Evolutionary conservation across 345 rosid species (phyloP).

Genomic region (Firmiana major): DNA sequence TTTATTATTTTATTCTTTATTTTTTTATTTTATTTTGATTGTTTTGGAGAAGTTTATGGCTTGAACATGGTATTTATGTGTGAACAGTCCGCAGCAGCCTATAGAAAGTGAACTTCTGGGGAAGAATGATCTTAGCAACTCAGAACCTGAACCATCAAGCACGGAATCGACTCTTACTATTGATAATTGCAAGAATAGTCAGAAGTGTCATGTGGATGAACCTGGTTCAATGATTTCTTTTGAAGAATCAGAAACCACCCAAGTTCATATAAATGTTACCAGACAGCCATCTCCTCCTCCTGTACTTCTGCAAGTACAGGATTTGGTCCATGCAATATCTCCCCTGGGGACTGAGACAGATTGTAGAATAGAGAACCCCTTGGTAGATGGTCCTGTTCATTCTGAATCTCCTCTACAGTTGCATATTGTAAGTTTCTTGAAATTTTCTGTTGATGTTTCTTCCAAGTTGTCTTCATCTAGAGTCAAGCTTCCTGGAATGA

Average conservation of each 20-base stretch:
- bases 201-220: constrained; percentile 44
- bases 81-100: constrained; percentile 44
- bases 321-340: constrained; percentile 51
- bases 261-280: constrained; percentile 37
- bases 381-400: constrained; percentile 44
- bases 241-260: constrained; percentile 54
- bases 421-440: constrained; percentile 72
- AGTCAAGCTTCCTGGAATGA: background rate
- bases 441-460: background rate
- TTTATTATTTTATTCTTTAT: no score
- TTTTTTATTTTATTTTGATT: background rate
- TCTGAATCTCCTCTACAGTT: constrained; percentile 78
- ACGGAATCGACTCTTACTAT: constrained; percentile 28
- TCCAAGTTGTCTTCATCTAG: background rate
- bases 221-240: constrained; percentile 82
- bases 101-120: constrained; percentile 36
- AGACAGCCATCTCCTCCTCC: constrained; percentile 98
- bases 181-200: constrained; percentile 34
- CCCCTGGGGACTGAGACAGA: constrained; percentile 47
- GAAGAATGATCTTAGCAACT: constrained; percentile 30
- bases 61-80: constrained; percentile 23
- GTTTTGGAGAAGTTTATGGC: constrained; percentile 10
- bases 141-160: constrained; percentile 44
- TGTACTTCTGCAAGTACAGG: constrained; percentile 89
- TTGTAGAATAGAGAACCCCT: constrained; percentile 45